phyloP scores from a whole-genome alignment of 1,284 basidiomycete species.

The Pterulicium gracile region DNA sequence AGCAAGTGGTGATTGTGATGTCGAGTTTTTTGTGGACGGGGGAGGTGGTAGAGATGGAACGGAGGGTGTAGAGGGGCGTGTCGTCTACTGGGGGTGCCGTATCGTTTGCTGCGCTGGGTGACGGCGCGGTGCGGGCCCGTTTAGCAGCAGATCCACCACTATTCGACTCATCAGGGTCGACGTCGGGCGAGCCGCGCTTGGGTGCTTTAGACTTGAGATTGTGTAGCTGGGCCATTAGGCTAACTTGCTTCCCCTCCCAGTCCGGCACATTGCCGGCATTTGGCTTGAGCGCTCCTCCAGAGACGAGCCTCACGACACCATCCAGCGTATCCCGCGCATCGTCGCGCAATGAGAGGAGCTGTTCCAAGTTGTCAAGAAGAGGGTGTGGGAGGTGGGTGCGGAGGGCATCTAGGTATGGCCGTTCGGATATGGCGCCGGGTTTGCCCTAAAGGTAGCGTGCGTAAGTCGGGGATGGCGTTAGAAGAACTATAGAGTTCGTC shows the following conservation, averaged over 20 bases:
- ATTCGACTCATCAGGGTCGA: too few species aligned
- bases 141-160: too few species aligned
- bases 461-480: too few species aligned
- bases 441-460: too few species aligned
- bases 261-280: slow-evolving; percentile 70
- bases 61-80: slow-evolving; percentile 36
- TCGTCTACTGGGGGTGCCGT: too few species aligned
- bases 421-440: slow-evolving; percentile 40
- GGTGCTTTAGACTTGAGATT: slow-evolving; percentile 41
- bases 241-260: too few species aligned
- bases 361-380: slow-evolving; percentile 47
- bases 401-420: slow-evolving; percentile 52
- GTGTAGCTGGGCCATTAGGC: too few species aligned
- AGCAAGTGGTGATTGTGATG: slow-evolving; percentile 37
- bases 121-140: too few species aligned
- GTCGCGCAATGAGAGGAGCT: slow-evolving; percentile 46
- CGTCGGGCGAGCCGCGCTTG: slow-evolving; percentile 56
- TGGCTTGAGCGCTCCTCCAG: slow-evolving; percentile 68
- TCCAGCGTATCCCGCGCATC: too few species aligned
- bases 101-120: too few species aligned
- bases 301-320: too few species aligned
- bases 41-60: slow-evolving; percentile 47
- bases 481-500: slow-evolving; percentile 35
- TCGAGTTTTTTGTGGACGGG: slow-evolving; percentile 65
- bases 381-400: slow-evolving; percentile 59